Evolutionary conservation across 2,329 filamentous ascomycete genomes (phyloP).

Genomic region (Penicillium hordei): DNA sequence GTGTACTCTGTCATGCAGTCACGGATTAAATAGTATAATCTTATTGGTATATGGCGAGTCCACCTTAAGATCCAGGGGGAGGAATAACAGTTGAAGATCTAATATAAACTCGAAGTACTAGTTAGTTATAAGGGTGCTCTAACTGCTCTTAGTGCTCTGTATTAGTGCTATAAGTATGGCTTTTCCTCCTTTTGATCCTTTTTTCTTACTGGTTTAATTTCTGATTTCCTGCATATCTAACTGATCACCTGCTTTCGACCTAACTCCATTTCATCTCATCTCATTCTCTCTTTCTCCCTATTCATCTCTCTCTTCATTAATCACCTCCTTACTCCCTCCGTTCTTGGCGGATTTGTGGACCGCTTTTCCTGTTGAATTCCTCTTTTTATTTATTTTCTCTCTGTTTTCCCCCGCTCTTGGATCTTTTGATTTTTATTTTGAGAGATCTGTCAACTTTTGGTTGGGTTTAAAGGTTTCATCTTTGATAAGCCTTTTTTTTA

Average conservation of each 20-base stretch:
- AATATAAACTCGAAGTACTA: not conserved
- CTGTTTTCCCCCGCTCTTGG: not conserved
- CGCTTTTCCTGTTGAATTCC: slow-evolving; percentile 17
- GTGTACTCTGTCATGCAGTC: not conserved
- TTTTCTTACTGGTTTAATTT: not conserved
- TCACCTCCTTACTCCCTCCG: slow-evolving; percentile 20
- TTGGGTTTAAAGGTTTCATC: not conserved
- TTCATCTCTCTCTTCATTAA: not conserved
- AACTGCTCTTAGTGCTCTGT: too few species aligned
- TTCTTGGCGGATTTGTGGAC: slow-evolving; percentile 23
- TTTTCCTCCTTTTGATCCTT: not conserved
- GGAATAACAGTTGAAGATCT: slow-evolving; percentile 1
- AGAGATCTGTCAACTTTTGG: not conserved
- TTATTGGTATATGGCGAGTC: slow-evolving; percentile 1
- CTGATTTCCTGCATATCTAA: not conserved
- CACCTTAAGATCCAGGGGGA: slow-evolving; percentile 1
- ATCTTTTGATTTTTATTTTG: not conserved
- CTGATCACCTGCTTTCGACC: not conserved
- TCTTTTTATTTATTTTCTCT: slow-evolving; percentile 14
- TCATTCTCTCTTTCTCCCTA: not conserved
- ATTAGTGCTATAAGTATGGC: slow-evolving; percentile 2
- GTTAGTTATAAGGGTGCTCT: not conserved
- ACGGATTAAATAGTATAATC: not conserved
- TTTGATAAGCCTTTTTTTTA: too few species aligned
- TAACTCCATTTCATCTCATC: not conserved